Evolutionary conservation across 148 eudicot species (phyloP), one percentile per base, ranked within the genome.

Genomic region (Arbutus unedo): DNA sequence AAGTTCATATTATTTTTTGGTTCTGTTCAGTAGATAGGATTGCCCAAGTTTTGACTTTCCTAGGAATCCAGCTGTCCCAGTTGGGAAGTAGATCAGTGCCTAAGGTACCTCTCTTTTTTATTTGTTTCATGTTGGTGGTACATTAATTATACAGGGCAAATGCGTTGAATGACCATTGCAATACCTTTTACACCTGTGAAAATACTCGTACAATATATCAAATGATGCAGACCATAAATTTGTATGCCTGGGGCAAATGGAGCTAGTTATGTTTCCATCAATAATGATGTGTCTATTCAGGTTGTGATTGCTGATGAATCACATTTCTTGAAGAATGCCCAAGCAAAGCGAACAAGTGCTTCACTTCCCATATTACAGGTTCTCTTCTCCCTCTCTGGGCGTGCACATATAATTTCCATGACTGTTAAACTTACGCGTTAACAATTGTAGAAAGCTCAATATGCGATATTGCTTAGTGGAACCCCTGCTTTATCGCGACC

Each of bases 401-500:
- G 15, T 60, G 18, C 49, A 43, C 47, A 14, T 47, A 66, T 47
- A 66, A 11, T 38, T 53, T 50, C 56, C 77, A 44, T 68, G 31
- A 60, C 48, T 76, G 48, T 76, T 60, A 79, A 70, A 41, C 83
- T 84, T 77, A 57, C 76, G 8, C 25, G 67, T 81, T 86, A 70
- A 23, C 62, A 78, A 53, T 83, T 87, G 80, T 88, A 95, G 99
- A 96, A 94, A 91, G 97, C 99, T 78, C 95, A 90, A 80, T 94
- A 91, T 82, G 90, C 85, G 73, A 91, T 96, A 73, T 87, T 96
- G 90, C 95, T 96, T 41, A 96, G 98, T 83, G 99, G 99, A 84
- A 96, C 99, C 86, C 99, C 99, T 77, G 99, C 99, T 83, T 86
- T 96, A 56, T 96, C 99, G n/a, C 88, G 99, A 75, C 99, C 99